Evolutionary conservation across 306 rosid species (phyloP).

Genomic region (Hippophae rhamnoides): DNA sequence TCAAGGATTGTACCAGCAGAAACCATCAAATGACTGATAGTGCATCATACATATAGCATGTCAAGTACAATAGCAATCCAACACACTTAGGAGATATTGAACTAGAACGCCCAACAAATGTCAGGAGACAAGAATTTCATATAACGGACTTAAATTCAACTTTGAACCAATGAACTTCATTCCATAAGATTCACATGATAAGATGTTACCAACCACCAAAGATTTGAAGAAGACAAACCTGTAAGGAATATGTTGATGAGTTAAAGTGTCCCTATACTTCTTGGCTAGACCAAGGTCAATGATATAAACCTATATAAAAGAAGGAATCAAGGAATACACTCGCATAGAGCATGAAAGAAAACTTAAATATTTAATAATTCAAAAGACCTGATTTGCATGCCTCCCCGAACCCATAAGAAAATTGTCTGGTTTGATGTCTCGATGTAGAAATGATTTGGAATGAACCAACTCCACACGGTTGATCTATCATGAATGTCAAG

Average conservation of each 20-base stretch:
- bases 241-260: slow-evolving; percentile 91
- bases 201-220: too few relatives aligned
- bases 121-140: too few relatives aligned
- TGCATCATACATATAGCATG: too few relatives aligned
- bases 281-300: slow-evolving; percentile 95
- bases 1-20: too few relatives aligned
- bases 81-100: too few relatives aligned
- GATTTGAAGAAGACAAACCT: slow-evolving; percentile 34
- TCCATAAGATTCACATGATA: too few relatives aligned
- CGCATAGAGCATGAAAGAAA: background rate
- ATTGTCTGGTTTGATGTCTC: slow-evolving; percentile 96
- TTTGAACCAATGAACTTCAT: too few relatives aligned
- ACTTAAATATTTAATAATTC: background rate
- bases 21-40: too few relatives aligned
- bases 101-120: too few relatives aligned
- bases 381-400: slow-evolving; percentile 85
- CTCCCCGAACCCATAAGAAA: slow-evolving; percentile 98
- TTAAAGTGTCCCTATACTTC: slow-evolving; percentile 79
- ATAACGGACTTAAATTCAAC: too few relatives aligned
- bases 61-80: background rate
- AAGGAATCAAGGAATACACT: slow-evolving; percentile 12
- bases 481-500: slow-evolving; percentile 34
- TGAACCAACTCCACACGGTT: slow-evolving; percentile 73
- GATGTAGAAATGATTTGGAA: slow-evolving; percentile 73
- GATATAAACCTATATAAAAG: slow-evolving; percentile 56